These are phyloP conservation scores for Blastobotrys arbuscula DNA, from an alignment of 1,139 yeast genomes.

Conservation along the genomic window DNA sequence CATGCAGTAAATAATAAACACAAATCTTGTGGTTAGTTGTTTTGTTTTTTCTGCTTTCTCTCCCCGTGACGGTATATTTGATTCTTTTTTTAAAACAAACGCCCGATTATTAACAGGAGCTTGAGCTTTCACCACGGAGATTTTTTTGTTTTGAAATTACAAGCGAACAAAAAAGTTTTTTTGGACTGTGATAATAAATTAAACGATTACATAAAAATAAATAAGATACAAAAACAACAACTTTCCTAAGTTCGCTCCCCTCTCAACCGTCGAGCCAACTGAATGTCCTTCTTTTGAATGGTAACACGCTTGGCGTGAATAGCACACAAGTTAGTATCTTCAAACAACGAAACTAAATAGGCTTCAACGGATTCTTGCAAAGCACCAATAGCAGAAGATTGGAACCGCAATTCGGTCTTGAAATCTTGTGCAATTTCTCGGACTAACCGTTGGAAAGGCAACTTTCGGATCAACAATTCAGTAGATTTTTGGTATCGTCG, in stretches of 20 bases:
- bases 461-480: constrained; percentile 91
- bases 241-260: constrained; percentile 50
- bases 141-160: too few species aligned
- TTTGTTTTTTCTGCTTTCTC: not conserved
- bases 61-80: too few species aligned
- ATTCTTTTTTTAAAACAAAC: not conserved
- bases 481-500: constrained; percentile 99
- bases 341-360: constrained; percentile 80
- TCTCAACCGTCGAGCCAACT: constrained; percentile 98
- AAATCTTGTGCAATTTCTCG: constrained; percentile 97
- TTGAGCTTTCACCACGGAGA: too few species aligned
- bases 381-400: constrained; percentile 97
- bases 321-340: constrained; percentile 98
- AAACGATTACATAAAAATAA: not conserved
- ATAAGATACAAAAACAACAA: constrained; percentile 8
- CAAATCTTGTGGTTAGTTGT: too few species aligned
- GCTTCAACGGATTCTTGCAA: constrained; percentile 98
- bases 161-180: too few species aligned
- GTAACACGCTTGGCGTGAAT: constrained; percentile 99
- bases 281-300: constrained; percentile 98
- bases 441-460: constrained; percentile 97
- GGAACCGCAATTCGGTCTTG: constrained; percentile 97
- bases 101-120: too few species aligned
- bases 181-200: not conserved
- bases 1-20: too few species aligned